These are phyloP conservation scores for Cunninghamia lanceolata DNA, from an alignment of 75 land plant genomes.

Conservation along the genomic window DNA sequence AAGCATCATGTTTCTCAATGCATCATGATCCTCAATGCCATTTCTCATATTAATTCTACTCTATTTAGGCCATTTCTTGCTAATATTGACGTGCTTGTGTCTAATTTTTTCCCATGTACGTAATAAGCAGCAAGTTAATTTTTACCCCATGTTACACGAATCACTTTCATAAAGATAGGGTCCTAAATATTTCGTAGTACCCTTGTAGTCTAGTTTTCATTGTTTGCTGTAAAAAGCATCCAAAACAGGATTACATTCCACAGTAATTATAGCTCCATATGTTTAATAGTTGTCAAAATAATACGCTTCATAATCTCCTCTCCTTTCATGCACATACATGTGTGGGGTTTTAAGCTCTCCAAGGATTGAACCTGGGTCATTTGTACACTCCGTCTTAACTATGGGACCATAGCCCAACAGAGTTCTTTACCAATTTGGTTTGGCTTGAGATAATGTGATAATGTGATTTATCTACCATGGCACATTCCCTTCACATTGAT, in stretches of 20 bases:
- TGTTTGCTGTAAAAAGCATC: too few species aligned
- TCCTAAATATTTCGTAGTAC: neutral
- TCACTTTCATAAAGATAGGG: neutral
- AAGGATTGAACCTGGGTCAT: too few species aligned
- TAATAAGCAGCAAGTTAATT: neutral
- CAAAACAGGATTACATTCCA: neutral
- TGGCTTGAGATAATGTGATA: too few species aligned
- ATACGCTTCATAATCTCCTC: neutral
- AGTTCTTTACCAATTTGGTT: too few species aligned
- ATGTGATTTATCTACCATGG: too few species aligned
- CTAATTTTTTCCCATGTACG: neutral
- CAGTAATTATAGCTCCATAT: neutral
- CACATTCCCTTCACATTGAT: too few species aligned
- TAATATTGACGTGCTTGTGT: neutral
- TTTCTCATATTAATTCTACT: neutral
- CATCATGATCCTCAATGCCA: neutral
- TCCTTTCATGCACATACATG: too few species aligned
- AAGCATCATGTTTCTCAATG: neutral
- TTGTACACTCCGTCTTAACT: too few species aligned
- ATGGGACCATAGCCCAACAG: too few species aligned
- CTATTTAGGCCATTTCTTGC: neutral
- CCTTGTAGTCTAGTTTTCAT: neutral
- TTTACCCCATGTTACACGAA: neutral
- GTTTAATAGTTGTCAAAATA: neutral
- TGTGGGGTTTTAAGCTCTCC: too few species aligned